Evolutionary conservation across 768 basidiomycete species (phyloP).

Genomic region (Phlebiopsis gigantea): DNA sequence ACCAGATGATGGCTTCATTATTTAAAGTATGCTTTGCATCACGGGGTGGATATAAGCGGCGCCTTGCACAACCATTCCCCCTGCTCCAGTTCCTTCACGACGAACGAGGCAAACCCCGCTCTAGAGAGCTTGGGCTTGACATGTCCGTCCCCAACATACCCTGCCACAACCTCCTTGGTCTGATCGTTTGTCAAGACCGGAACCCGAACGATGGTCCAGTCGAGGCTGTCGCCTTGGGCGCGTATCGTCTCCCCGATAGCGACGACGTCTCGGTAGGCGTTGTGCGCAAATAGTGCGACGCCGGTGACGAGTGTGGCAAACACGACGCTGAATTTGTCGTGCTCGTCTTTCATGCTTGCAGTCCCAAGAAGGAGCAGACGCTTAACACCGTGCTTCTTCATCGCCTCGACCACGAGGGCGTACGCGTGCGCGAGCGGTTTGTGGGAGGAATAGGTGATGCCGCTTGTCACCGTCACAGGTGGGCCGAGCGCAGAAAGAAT

Average conservation of each 20-base stretch:
- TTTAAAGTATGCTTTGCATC: not conserved
- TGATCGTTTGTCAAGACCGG: slow-evolving; percentile 51
- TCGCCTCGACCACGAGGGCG: slow-evolving; percentile 44
- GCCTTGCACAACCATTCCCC: slow-evolving; percentile 53
- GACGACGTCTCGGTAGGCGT: slow-evolving; percentile 66
- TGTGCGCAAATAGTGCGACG: slow-evolving; percentile 36
- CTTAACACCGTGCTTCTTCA: slow-evolving; percentile 46
- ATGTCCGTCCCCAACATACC: slow-evolving; percentile 64
- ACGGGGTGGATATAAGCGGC: slow-evolving; percentile 32
- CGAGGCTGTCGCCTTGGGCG: slow-evolving; percentile 39
- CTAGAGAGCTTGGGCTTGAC: slow-evolving; percentile 47
- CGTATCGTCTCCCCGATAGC: slow-evolving; percentile 55
- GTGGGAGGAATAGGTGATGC: slow-evolving; percentile 37
- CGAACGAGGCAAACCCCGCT: slow-evolving; percentile 55
- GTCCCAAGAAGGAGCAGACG: slow-evolving; percentile 68
- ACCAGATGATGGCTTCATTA: not conserved
- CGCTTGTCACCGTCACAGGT: slow-evolving; percentile 29
- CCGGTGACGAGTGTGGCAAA: slow-evolving; percentile 39
- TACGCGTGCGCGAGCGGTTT: slow-evolving; percentile 65
- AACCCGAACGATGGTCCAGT: slow-evolving; percentile 70
- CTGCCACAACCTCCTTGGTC: slow-evolving; percentile 44
- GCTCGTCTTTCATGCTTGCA: slow-evolving; percentile 53
- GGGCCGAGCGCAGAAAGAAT: slow-evolving; percentile 69
- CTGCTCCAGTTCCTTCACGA: slow-evolving; percentile 49
- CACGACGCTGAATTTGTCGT: slow-evolving; percentile 48